Base-by-base conservation (phyloP, 495 filamentous ascomycete species). In the Elaphomyces granulatus region DNA sequence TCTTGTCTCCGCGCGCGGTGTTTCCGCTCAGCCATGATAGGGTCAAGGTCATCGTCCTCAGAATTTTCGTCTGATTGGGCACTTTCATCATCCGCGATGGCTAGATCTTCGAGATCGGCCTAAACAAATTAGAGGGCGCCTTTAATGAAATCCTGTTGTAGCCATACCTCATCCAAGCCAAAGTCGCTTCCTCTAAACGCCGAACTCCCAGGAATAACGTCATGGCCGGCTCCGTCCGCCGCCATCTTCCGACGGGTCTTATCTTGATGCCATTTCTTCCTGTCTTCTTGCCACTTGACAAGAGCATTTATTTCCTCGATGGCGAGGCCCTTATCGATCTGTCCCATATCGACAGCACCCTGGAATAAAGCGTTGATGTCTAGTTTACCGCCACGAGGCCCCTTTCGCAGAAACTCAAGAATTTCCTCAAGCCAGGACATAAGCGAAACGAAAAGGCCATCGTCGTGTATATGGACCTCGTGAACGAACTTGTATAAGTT, bases 181-280 rank as follows among this genome's bases (percentile, higher is more conserved):
- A 98, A 98, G 56, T 95, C 87, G 42, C 70, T 77, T 26, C 72
- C 71, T 45, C 62, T 71, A 61, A 94, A 88, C 15, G 60, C 67
- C 8, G 69, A 52, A 38, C 58, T 61, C 15, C 71, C 76, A 6
- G 64, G 64, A n/a, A 57, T 56, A 1, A 42, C 36, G 3, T 63
- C 52, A 31, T 34, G 55, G 16, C 60, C 67, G 0, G 61, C 67
- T 4, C 78, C 83, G 44, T 85, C 83, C 12, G 83, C 82, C 3
- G 90, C 90, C 90, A 98, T 96, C 69, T 98, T 98, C 64, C 94
- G 90, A 41, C 87, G 66, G 6, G 90, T 98, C 67, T 98, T 98
- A 56, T 92, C 85, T 41, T 92, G 74, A 49, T 98, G 90, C 90
- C 90, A 98, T 54, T 82, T 81, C 66, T 96, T 95, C 34, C 92